Percentiles rank a stretch among this genome's conserved stretches.
Conservation (phyloP, 352 stramenopile species). For the Phytophthora boehmeriae region DNA sequence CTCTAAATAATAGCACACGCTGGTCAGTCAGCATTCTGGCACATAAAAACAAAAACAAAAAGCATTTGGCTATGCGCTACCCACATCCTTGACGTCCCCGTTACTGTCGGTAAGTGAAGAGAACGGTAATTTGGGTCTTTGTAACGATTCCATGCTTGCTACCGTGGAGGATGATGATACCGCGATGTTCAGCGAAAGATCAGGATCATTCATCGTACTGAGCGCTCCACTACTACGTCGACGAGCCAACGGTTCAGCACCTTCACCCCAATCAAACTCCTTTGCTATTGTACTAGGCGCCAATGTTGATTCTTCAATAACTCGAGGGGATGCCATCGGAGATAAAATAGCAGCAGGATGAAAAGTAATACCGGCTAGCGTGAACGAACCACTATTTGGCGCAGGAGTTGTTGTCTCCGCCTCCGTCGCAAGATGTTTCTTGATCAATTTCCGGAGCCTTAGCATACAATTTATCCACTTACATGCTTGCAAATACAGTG, state of each 20-base stretch:
- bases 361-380: constrained; percentile 57
- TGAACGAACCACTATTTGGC: constrained; percentile 51
- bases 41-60: constrained; percentile 1
- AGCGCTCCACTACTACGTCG: constrained; percentile 45
- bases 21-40: background rate
- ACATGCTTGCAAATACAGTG: constrained; percentile 71
- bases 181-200: constrained; percentile 29
- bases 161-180: constrained; percentile 38
- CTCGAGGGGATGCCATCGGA: constrained; percentile 50
- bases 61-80: constrained; percentile 10
- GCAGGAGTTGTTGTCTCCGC: constrained; percentile 33
- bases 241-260: constrained; percentile 38
- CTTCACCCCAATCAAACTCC: constrained; percentile 39
- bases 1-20: constrained; percentile 13
- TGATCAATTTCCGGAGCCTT: constrained; percentile 74
- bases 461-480: constrained; percentile 79
- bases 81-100: constrained; percentile 47
- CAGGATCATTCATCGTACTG: constrained; percentile 36
- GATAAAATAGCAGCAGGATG: constrained; percentile 52
- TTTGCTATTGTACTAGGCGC: constrained; percentile 49
- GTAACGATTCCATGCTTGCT: constrained; percentile 22
- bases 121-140: constrained; percentile 27
- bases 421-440: constrained; percentile 58
- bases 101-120: constrained; percentile 9
- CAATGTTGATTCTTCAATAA: constrained; percentile 33